Evolutionary conservation across 176 grass and related monocot species (phyloP), one percentile per base, ranked within the genome.

Genomic region (Rhynchospora pubera): DNA sequence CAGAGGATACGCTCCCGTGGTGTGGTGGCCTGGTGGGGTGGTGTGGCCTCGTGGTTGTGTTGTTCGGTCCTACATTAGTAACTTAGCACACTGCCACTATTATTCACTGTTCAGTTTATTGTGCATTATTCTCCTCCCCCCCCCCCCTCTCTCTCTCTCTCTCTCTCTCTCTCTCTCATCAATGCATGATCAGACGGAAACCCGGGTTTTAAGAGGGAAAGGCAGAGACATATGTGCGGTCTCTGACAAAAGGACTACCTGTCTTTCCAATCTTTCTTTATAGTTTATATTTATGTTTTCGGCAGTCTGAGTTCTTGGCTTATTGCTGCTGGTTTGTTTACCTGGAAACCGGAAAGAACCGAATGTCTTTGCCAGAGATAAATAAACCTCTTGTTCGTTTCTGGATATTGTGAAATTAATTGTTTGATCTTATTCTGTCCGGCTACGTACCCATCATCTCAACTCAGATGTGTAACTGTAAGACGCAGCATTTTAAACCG

Each of bases 131-230:
- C 79, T 64, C 77, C 3, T 21, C 4, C 34, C n/a, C n/a, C n/a
- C n/a, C n/a, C n/a, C n/a, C n/a, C n/a, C n/a, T n/a, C n/a, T n/a
- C n/a, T n/a, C n/a, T n/a, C n/a, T n/a, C n/a, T n/a, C n/a, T n/a
- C n/a, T 80, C 77, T 80, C 52, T 80, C 52, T 66, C 21, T 66
- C 75, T 79, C 75, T 57, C 26, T 32, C 10, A 79, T 79, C 13
- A 57, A 13, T 69, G n/a, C n/a, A n/a, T n/a, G 65, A 69, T 64
- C 61, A 19, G 61, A 64, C 32, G 65, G 21, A 32, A 32, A 69
- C 65, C 65, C 65, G 65, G 65, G 65, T 69, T 69, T 69, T 69
- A 69, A 32, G 65, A 69, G 65, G 65, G 65, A 32, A 32, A 23
- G 34, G 65, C 21, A 69, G 65, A 69, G 65, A 32, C 65, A 69